Evolutionary conservation across 116 monocot species (phyloP).

Genomic region (Phalaenopsis hybrid): DNA sequence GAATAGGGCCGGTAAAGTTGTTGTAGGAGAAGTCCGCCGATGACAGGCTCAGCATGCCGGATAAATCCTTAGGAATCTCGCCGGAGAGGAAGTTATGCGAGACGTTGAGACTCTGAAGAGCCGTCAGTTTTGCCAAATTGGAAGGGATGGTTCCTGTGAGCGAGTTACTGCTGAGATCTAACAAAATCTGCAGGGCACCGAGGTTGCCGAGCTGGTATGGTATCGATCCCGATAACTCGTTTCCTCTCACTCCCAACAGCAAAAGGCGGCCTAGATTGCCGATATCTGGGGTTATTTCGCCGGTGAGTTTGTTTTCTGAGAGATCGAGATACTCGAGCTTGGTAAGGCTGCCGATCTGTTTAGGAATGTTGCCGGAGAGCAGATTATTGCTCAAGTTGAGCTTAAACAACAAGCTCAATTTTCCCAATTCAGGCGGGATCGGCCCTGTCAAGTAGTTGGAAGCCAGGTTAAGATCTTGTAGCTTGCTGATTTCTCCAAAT

Average conservation of each 20-base stretch:
- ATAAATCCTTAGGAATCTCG: conserved; percentile 43
- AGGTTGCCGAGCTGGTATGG: conserved; percentile 62
- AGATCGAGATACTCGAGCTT: conserved; percentile 40
- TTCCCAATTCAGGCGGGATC: conserved; percentile 45
- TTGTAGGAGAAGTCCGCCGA: conserved; percentile 74
- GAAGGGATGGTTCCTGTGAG: conserved; percentile 59
- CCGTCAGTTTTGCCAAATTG: conserved; percentile 47
- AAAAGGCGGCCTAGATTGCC: conserved; percentile 44
- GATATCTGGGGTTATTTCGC: conserved; percentile 36
- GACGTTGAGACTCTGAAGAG: conserved; percentile 51
- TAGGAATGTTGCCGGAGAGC: conserved; percentile 45
- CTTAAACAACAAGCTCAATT: conserved; percentile 33
- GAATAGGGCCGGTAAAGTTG: conserved; percentile 54
- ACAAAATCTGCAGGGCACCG: conserved; percentile 28
- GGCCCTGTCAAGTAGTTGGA: conserved; percentile 54
- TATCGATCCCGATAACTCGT: conserved; percentile 52
- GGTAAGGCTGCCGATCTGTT: conserved; percentile 14
- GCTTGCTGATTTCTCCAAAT: conserved; percentile 35
- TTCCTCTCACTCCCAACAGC: conserved; percentile 43
- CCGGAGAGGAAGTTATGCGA: conserved; percentile 69
- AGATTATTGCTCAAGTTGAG: conserved; percentile 59
- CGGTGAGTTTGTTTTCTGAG: conserved; percentile 54
- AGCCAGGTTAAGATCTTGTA: conserved; percentile 51
- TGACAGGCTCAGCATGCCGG: conserved; percentile 43
- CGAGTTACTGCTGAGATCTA: conserved; percentile 69